Base-by-base conservation (phyloP, 768 basidiomycete genomes). In the Boletus reticuloceps region DNA sequence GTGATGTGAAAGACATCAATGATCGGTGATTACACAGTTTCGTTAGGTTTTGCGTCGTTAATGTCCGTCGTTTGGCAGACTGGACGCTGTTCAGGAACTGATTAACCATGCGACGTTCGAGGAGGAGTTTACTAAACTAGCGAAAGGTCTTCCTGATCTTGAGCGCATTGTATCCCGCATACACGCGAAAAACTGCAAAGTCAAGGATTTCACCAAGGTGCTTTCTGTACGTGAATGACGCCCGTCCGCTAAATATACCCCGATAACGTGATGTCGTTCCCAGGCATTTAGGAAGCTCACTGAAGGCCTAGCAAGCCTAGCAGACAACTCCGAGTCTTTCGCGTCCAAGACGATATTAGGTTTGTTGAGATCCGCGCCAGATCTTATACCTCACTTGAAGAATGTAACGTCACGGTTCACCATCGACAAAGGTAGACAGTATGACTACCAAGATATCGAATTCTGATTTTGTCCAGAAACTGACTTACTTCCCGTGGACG, bases 161-260 rank as follows among this genome's bases (percentile, higher is more conserved):
- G 93, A 98, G 68, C 90, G 97, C 14, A 84, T 97, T 54, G 86
- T 99, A 11, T 94, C 94, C 12, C 88, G 97, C 37, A 89, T 98
- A 52, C 97, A 98, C 66, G 95, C 95, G 13, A 93, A 89, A 68
- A 90, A 85, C 54, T 91, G 91, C 73, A 88, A 83, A 69, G 83
- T 94, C 56, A 84, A 80, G 60, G 93, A 97, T 64, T 99, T 99
- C 69, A 68, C 88, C 59, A 91, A 86, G 67, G 89, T 96, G 22
- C 78, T 97, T 11, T 73, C 75, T 44, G 94, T 94, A 68, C 58
- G 78, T 68, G 47, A 47, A 47, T 40, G 13, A 0, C n/a, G 7
- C 13, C 14, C 20, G 11, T 29, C 41, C 1, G 7, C 38, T 39
- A 17, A 37, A 41, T 37, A 25, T 40, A 19, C 3, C 38, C 10